These are phyloP conservation scores for Cercospora sp. DNA, from an alignment of 2,329 filamentous ascomycete genomes.

Conservation along the genomic window DNA sequence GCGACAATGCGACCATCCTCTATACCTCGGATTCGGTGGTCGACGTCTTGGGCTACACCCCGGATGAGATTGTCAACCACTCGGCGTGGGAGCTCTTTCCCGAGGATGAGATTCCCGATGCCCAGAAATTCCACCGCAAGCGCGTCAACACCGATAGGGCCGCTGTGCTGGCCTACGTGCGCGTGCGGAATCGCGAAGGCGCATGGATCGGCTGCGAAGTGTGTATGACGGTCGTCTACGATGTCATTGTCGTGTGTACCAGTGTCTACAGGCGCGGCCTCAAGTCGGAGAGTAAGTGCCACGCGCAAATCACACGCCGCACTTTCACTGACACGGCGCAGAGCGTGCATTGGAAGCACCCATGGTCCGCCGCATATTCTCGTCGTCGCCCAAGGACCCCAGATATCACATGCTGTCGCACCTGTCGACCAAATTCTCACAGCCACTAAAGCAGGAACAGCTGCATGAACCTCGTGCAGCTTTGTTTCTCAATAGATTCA, in stretches of 20 bases:
- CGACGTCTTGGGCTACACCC: constrained; percentile 78
- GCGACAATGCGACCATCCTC: constrained; percentile 72
- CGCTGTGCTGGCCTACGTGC: constrained; percentile 77
- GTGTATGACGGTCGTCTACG: constrained; percentile 84
- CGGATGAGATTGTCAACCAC: constrained; percentile 71
- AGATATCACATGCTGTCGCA: constrained; percentile 89
- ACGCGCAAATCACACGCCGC: neutral
- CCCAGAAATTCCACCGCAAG: constrained; percentile 69
- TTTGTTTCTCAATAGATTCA: constrained; percentile 83
- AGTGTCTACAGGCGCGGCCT: constrained; percentile 70
- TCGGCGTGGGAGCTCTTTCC: constrained; percentile 88
- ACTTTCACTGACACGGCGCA: constrained; percentile 41
- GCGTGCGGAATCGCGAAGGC: constrained; percentile 66
- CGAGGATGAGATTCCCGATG: constrained; percentile 74
- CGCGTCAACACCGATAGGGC: constrained; percentile 79
- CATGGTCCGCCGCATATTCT: constrained; percentile 74
- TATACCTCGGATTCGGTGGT: constrained; percentile 81
- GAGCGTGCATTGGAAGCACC: constrained; percentile 76
- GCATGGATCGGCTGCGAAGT: constrained; percentile 80
- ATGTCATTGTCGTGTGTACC: constrained; percentile 82
- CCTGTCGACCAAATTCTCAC: constrained; percentile 74
- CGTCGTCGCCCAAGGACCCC: constrained; percentile 77
- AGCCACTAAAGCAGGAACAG: constrained; percentile 55
- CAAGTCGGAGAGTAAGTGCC: constrained; percentile 70
- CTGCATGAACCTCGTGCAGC: constrained; percentile 76